Percentiles rank a stretch among this genome's conserved stretches.
Conservation (phyloP, 1,284 basidiomycete genomes). For the Polyporus tsugae region DNA sequence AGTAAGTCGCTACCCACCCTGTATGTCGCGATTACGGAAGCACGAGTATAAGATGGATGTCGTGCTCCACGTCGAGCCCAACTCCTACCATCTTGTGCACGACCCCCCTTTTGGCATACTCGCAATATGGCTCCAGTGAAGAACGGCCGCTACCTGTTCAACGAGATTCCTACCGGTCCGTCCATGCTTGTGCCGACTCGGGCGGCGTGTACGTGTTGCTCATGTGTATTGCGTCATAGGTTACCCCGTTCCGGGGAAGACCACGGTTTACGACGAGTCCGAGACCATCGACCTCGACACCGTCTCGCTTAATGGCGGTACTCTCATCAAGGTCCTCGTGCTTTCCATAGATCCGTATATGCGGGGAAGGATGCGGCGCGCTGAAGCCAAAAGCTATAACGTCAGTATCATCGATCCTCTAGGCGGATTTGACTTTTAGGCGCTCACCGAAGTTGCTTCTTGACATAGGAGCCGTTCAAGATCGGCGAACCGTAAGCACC, state of each 20-base stretch:
- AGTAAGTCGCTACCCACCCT: neutral
- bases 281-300: conserved; percentile 59
- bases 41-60: neutral
- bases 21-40: neutral
- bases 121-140: conserved; percentile 22
- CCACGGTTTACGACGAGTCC: conserved; percentile 55
- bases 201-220: neutral
- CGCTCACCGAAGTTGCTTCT: neutral
- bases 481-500: conserved; percentile 27
- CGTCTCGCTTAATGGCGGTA: conserved; percentile 57
- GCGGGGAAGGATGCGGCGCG: conserved; percentile 45
- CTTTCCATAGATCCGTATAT: conserved; percentile 60
- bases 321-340: conserved; percentile 57
- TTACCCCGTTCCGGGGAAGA: conserved; percentile 54
- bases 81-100: neutral
- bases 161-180: conserved; percentile 28
- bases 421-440: neutral
- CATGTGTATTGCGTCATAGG: conserved; percentile 37
- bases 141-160: conserved; percentile 31
- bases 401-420: neutral
- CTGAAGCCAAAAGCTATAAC: conserved; percentile 15
- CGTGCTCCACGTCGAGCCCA: neutral
- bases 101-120: neutral
- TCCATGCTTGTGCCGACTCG: neutral
- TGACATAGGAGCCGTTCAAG: conserved; percentile 20